Conservation (phyloP, 1,284 basidiomycete species). For the Trametes polyzona region DNA sequence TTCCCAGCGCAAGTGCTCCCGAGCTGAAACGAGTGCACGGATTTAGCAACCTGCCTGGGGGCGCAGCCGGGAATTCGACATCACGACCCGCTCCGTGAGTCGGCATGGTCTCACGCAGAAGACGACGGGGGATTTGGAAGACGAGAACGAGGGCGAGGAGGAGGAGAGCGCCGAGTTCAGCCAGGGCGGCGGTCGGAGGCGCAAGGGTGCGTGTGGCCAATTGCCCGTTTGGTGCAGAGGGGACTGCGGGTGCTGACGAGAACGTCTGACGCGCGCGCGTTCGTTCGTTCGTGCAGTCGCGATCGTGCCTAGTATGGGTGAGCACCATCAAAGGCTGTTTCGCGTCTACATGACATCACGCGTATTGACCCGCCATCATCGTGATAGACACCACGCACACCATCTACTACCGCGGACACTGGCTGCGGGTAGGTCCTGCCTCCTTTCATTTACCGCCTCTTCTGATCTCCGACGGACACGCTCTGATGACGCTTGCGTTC, state of each 20-base stretch:
- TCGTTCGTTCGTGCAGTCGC: conserved; percentile 27
- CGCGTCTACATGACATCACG: conserved; percentile 29
- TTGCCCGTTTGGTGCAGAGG: too few species aligned
- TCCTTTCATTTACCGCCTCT: conserved; percentile 14
- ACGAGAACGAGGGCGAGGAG: conserved; percentile 72
- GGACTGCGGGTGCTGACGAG: too few species aligned
- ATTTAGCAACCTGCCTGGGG: conserved; percentile 80
- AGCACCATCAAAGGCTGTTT: conserved; percentile 12
- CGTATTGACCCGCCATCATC: conserved; percentile 18
- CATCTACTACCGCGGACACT: conserved; percentile 84
- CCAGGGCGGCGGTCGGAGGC: conserved; percentile 65
- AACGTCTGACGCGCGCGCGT: too few species aligned
- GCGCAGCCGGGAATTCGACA: conserved; percentile 82
- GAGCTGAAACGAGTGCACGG: conserved; percentile 11
- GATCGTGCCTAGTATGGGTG: conserved; percentile 37
- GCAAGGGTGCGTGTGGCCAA: conserved; percentile 62
- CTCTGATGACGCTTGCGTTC: conserved; percentile 29
- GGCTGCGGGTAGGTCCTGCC: conserved; percentile 63
- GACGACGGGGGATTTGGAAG: conserved; percentile 75
- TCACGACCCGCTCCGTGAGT: conserved; percentile 73
- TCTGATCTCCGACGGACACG: conserved; percentile 24
- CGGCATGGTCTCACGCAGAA: conserved; percentile 64
- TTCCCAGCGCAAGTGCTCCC: conserved; percentile 14
- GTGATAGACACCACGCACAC: conserved; percentile 78
- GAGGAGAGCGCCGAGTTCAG: conserved; percentile 57